Evolutionary conservation across 108 stramenopile species (phyloP).

Genomic region (Cyclotella choctawhatcheeana): DNA sequence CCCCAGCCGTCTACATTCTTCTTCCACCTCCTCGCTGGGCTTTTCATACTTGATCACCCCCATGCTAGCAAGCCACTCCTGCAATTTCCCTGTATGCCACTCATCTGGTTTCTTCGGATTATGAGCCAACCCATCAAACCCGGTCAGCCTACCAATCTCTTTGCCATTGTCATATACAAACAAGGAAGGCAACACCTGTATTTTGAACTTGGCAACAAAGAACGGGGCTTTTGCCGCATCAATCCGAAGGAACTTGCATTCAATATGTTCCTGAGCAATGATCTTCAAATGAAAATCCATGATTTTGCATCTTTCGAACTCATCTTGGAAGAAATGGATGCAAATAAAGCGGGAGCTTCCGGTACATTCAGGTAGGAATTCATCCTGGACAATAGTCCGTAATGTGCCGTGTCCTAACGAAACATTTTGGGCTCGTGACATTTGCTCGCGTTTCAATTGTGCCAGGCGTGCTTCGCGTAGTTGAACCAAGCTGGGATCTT

Average conservation of each 20-base stretch:
- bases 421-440: conserved; percentile 65
- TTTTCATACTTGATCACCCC: conserved; percentile 76
- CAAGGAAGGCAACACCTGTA: conserved; percentile 77
- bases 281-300: conserved; percentile 95
- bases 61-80: conserved; percentile 69
- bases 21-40: conserved; percentile 53
- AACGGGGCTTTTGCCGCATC: conserved; percentile 97
- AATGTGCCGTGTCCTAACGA: conserved; percentile 95
- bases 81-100: conserved; percentile 72
- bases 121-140: conserved; percentile 74
- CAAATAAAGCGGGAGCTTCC: conserved; percentile 70
- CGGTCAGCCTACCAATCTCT: conserved; percentile 68
- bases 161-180: conserved; percentile 87
- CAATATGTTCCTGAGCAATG: conserved; percentile 74
- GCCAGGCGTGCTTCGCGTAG: conserved; percentile 85
- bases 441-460: conserved; percentile 74
- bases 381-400: conserved; percentile 94
- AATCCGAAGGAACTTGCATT: conserved; percentile 91
- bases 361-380: conserved; percentile 93
- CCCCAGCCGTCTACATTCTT: conserved; percentile 53
- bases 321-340: conserved; percentile 96
- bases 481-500: conserved; percentile 71
- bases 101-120: conserved; percentile 66
- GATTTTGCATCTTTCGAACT: conserved; percentile 93
- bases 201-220: conserved; percentile 91